These are phyloP conservation scores for Heritiera fomes DNA, from an alignment of 345 rosid species.

Conservation along the genomic window DNA sequence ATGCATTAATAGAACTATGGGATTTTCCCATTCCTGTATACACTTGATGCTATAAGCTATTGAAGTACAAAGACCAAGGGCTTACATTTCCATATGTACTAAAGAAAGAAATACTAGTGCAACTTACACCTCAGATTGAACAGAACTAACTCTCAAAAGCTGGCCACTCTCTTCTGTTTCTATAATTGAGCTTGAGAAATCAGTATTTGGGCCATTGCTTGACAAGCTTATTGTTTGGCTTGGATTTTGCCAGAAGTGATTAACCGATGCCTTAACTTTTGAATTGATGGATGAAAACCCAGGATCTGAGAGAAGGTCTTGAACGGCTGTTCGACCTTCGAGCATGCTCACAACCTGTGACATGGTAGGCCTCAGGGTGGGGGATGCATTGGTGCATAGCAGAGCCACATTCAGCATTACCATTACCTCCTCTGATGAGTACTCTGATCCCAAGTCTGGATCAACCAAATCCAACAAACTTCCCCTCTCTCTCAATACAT, in stretches of 20 bases:
- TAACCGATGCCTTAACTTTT: conserved; percentile 66
- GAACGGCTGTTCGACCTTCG: conserved; percentile 66
- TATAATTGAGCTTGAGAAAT: conserved; percentile 32
- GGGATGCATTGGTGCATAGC: conserved; percentile 77
- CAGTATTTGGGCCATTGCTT: conserved; percentile 31
- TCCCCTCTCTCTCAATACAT: conserved; percentile 25
- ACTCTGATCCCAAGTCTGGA: conserved; percentile 52
- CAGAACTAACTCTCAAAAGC: conserved; percentile 33
- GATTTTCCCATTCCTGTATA: too few species aligned
- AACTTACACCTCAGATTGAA: conserved; percentile 13
- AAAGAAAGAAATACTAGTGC: too few species aligned
- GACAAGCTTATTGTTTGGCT: conserved; percentile 56
- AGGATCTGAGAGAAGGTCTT: conserved; percentile 70
- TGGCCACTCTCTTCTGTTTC: conserved; percentile 36
- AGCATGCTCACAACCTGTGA: conserved; percentile 88
- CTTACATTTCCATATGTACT: too few species aligned
- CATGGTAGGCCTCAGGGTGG: conserved; percentile 85
- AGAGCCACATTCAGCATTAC: conserved; percentile 78
- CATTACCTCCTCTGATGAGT: conserved; percentile 68
- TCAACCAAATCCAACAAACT: conserved; percentile 36
- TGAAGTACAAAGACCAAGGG: too few species aligned
- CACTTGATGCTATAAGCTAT: too few species aligned
- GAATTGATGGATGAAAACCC: conserved; percentile 64
- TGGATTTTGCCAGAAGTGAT: conserved; percentile 79
- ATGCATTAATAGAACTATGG: too few species aligned